Evolutionary conservation across 108 stramenopile species (phyloP).

Genomic region (Skeletonema marinoi): DNA sequence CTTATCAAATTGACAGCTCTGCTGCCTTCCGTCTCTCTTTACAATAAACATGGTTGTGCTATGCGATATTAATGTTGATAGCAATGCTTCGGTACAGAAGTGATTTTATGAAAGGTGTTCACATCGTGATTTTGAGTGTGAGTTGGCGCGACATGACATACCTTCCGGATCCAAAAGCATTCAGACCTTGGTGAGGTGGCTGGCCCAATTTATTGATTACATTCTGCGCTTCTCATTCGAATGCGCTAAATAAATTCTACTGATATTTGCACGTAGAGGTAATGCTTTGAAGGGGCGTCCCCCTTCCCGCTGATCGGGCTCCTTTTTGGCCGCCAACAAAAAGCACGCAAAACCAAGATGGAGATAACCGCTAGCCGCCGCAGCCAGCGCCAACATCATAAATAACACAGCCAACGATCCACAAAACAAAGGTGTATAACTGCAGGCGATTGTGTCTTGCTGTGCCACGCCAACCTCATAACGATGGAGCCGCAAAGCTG

Average conservation of each 20-base stretch:
- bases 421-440: too few relatives aligned
- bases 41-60: constrained; percentile 85
- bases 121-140: neutral
- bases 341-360: too few relatives aligned
- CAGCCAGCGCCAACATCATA: too few relatives aligned
- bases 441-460: neutral
- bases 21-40: constrained; percentile 93
- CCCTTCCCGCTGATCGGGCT: too few relatives aligned
- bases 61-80: neutral
- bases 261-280: neutral
- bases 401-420: too few relatives aligned
- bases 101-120: neutral
- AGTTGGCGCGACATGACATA: neutral
- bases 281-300: neutral
- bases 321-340: too few relatives aligned
- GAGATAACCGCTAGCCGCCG: too few relatives aligned
- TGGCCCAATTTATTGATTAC: neutral
- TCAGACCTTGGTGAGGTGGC: neutral
- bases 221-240: neutral
- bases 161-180: neutral
- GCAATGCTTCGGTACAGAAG: neutral
- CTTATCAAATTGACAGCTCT: constrained; percentile 98
- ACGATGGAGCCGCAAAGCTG: neutral
- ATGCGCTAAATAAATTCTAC: neutral
- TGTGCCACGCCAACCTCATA: neutral